Evolutionary conservation across 108 stramenopile genomes (phyloP), one percentile per base, ranked within the genome.

Genomic region (Cyclotella sp.): DNA sequence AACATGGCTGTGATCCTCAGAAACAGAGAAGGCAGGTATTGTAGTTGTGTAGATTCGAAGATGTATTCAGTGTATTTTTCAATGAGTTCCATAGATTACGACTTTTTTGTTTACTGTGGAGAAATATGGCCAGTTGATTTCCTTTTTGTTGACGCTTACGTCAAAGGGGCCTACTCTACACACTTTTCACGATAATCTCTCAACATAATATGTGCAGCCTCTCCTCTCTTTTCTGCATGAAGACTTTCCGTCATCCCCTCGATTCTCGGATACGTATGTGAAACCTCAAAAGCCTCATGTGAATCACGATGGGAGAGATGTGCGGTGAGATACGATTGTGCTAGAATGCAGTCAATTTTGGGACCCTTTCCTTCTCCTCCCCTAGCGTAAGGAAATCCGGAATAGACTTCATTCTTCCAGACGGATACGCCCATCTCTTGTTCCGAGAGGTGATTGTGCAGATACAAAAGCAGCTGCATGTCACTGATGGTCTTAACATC

Each of bases 291-390:
- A 4, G 63, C 63, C 22, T 46, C 44, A 10, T 46, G 63, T 11
- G 63, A 64, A 46, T 64, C 63, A 5, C 21, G 43, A 64, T 64
- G 63, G 9, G 63, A 64, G 12, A 64, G 44, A 45, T 64, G 63
- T 21, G 63, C 63, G 9, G 45, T 26, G n/a, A 64, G 45, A 26
- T 26, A 26, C 21, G 43, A 46, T 12, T 27, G 24, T 9, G 63
- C 63, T 3, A 27, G 7, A 12, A 1, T 5, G 21, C 63, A 64
- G 22, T 64, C 26, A 7, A 64, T 64, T 43, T 26, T 22, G 11
- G 45, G 45, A 41, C 26, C 63, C 9, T 44, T 45, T 22, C 63
- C 60, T 34, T 16, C 15, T 19, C 60, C 63, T 26, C 45, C 63
- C 12, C 45, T 9, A 13, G 45, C 43, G 45, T 64, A 64, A 2